Evolutionary conservation across 2,329 filamentous ascomycete genomes (phyloP).

Genomic region (Exserohilum rostratum): DNA sequence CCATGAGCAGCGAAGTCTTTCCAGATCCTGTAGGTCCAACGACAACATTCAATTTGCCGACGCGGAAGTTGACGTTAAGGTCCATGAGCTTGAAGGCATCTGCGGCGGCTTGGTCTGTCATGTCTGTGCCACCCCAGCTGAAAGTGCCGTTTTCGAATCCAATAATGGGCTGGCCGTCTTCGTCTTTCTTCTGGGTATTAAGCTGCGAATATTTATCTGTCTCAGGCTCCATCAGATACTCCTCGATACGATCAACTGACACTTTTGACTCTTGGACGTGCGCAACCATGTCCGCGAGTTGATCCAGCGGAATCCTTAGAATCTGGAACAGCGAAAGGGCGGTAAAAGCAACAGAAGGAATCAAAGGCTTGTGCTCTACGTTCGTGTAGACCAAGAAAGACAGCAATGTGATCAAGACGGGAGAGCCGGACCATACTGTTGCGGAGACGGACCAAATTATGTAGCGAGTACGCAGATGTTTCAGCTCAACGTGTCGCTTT

Average conservation of each 20-base stretch:
- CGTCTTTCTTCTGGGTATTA: conserved; percentile 69
- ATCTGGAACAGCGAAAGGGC: conserved; percentile 95
- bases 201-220: conserved; percentile 94
- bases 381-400: conserved; percentile 94
- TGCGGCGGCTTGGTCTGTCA: conserved; percentile 61
- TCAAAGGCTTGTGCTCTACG: conserved; percentile 84
- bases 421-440: conserved; percentile 95
- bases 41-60: conserved; percentile 89
- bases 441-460: conserved; percentile 91
- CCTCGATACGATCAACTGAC: conserved; percentile 93
- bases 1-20: conserved; percentile 96
- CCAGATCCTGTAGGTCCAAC: conserved; percentile 92
- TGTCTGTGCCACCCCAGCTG: conserved; percentile 75
- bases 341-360: conserved; percentile 93
- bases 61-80: conserved; percentile 78
- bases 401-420: conserved; percentile 93
- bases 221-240: conserved; percentile 91
- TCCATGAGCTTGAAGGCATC: conserved; percentile 80
- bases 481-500: conserved; percentile 80
- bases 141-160: conserved; percentile 86
- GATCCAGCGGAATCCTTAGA: conserved; percentile 89
- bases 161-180: conserved; percentile 74
- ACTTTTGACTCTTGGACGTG: conserved; percentile 98
- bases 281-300: conserved; percentile 97
- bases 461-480: conserved; percentile 79